phyloP scores from a whole-genome alignment of 2,329 filamentous ascomycete genomes.

The Venturia effusa region DNA sequence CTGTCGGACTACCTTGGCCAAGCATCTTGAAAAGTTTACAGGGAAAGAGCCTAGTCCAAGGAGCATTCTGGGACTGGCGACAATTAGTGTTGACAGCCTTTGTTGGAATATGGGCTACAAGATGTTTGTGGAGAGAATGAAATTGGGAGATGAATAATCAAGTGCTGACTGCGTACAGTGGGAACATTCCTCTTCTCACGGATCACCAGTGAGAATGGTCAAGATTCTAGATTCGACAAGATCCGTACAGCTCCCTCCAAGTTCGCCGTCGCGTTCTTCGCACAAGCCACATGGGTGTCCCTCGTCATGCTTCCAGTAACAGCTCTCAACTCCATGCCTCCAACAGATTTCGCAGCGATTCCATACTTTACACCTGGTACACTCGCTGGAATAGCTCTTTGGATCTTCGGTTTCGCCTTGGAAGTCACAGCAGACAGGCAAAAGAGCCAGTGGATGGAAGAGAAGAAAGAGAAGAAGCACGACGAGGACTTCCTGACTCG shows the following conservation, averaged over 20 bases:
- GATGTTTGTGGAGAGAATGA: slow-evolving; percentile 34
- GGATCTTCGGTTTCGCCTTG: slow-evolving; percentile 46
- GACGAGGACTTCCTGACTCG: slow-evolving; percentile 54
- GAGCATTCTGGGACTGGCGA: slow-evolving; percentile 43
- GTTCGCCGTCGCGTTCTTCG: slow-evolving; percentile 45
- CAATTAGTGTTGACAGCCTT: slow-evolving; percentile 43
- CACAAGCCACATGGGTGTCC: slow-evolving; percentile 49
- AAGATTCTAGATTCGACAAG: slow-evolving; percentile 47
- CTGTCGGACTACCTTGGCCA: slow-evolving; percentile 19
- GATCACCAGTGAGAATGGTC: slow-evolving; percentile 44
- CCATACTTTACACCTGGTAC: slow-evolving; percentile 34
- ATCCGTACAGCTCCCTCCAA: slow-evolving; percentile 42
- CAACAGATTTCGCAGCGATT: slow-evolving; percentile 30
- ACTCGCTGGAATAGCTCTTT: slow-evolving; percentile 46
- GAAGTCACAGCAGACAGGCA: slow-evolving; percentile 54
- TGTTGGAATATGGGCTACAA: slow-evolving; percentile 50
- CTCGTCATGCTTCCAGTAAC: slow-evolving; percentile 56
- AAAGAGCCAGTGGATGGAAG: slow-evolving; percentile 50
- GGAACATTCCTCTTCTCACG: slow-evolving; percentile 54
- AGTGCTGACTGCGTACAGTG: slow-evolving; percentile 31
- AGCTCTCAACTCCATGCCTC: slow-evolving; percentile 51
- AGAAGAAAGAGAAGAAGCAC: slow-evolving; percentile 54
- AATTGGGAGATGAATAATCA: not conserved
- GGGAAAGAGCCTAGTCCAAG: slow-evolving; percentile 16
- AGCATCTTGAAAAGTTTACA: slow-evolving; percentile 5